Evolutionary conservation across 768 basidiomycete genomes (phyloP).

Genomic region (Lactarius tabidus): DNA sequence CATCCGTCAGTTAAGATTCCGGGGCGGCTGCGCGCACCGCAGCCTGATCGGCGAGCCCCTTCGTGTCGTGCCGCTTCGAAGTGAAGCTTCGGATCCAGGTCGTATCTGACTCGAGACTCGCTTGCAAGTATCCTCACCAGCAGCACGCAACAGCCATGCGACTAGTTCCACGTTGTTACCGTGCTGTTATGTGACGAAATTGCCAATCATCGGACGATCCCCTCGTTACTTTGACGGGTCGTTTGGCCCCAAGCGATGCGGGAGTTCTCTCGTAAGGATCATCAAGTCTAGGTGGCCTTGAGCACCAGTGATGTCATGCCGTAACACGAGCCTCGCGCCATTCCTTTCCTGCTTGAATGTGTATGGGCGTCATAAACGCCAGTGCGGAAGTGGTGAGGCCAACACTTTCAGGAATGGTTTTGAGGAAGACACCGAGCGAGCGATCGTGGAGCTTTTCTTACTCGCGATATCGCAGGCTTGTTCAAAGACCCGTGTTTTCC

Average conservation of each 20-base stretch:
- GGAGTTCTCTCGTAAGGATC: neutral
- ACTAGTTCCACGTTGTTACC: constrained; percentile 6
- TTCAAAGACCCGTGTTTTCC: neutral
- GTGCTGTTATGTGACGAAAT: neutral
- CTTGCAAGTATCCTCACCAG: constrained; percentile 1
- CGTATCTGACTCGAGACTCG: constrained; percentile 6
- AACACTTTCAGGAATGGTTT: neutral
- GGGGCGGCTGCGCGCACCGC: constrained; percentile 3
- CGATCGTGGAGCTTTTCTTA: constrained; percentile 4
- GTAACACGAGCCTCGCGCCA: neutral
- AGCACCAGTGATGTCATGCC: neutral
- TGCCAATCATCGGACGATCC: constrained; percentile 10
- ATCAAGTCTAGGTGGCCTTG: neutral
- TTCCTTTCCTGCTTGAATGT: neutral
- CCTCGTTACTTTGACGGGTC: constrained; percentile 12
- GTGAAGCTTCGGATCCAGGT: neutral
- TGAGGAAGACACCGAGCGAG: neutral
- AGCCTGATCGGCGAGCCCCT: neutral
- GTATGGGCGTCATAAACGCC: neutral
- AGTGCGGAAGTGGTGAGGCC: constrained; percentile 17
- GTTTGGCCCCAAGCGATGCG: neutral
- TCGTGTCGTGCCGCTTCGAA: neutral
- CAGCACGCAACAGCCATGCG: neutral
- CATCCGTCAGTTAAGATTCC: neutral
- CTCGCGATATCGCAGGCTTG: neutral